Evolutionary conservation across 805 yeast species (phyloP), one percentile per base, ranked within the genome.

Genomic region (Blastobotrys mokoenaii): DNA sequence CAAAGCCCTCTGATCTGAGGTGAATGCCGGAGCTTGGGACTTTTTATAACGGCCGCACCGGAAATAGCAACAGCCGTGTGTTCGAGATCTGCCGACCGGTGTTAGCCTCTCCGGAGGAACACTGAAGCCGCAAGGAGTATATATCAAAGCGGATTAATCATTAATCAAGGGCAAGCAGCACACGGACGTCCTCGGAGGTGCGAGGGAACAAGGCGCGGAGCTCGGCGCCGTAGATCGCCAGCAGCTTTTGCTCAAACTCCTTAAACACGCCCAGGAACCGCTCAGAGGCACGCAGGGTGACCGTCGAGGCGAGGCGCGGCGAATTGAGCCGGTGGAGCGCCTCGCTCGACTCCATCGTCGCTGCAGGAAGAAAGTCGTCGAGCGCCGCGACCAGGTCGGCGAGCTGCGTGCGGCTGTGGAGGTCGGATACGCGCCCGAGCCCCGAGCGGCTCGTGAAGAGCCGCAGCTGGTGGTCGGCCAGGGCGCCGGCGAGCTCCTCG

Each of bases 341-440:
- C 10, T 44, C 43, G 30, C 57, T 56, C 31, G 60, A 51, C 41
- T 62, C 65, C 51, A 61, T 53, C 1, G 58, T 47, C 2, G 67
- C 67, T 1, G 61, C 56, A 1, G 65, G 60, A 25, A 68, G 54
- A 44, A 66, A 65, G 39, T 55, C 56, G 45, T 65, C 69, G 38
- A 67, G 49, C 11, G 50, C 38, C 16, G 43, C 43, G 12, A 60
- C 45, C 15, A 56, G 46, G 37, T 51, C 49, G 7, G 34, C 36
- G 10, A 60, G 39, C 14, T 38, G 32, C 10, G 49, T 25, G 46
- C 43, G 43, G 18, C 42, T 39, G 48, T 33, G 41, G n/a, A 42
- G 43, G 2, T 31, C 43, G 4, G n/a, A 20, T 3, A 45, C 18
- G 15, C 31, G 16, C 2, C 40, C 31, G 14, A 53, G 12, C 7